Conservation (phyloP, 2,329 filamentous ascomycete species). For the Xylariaceae sp. region DNA sequence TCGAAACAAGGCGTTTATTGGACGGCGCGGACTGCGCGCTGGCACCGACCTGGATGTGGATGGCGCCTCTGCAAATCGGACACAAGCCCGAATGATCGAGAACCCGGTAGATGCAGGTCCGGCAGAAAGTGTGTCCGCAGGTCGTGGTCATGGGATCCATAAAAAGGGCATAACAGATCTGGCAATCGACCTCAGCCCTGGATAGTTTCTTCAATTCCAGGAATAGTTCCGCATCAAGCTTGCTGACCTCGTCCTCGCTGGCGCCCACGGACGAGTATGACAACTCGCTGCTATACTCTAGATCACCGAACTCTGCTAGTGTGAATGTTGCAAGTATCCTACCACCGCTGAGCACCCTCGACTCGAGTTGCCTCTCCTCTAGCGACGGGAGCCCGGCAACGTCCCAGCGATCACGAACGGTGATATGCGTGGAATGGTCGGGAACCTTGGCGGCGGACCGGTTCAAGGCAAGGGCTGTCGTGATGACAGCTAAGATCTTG, state of each 20-base stretch:
- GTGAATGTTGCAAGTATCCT: constrained; percentile 62
- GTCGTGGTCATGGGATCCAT: constrained; percentile 77
- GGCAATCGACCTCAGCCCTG: constrained; percentile 75
- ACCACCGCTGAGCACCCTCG: constrained; percentile 48
- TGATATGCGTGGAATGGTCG: constrained; percentile 39
- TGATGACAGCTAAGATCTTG: constrained; percentile 63
- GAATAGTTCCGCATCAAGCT: constrained; percentile 49
- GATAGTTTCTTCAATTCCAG: constrained; percentile 57
- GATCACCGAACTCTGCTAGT: constrained; percentile 46
- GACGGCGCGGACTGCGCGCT: constrained; percentile 41
- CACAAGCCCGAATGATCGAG: constrained; percentile 75
- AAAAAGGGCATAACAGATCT: constrained; percentile 79
- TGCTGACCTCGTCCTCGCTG: constrained; percentile 28
- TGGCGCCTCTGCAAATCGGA: constrained; percentile 68
- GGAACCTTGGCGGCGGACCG: constrained; percentile 33
- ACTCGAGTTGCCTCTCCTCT: constrained; percentile 33
- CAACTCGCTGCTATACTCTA: constrained; percentile 34
- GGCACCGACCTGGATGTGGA: constrained; percentile 49
- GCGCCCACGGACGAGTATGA: constrained; percentile 30
- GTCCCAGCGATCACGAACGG: constrained; percentile 38
- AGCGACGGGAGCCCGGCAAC: constrained; percentile 41
- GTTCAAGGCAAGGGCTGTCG: constrained; percentile 47
- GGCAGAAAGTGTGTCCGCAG: constrained; percentile 88
- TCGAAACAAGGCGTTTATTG: constrained; percentile 59
- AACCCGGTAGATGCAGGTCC: constrained; percentile 69